These are phyloP conservation scores for Heliosperma pusillum DNA, from an alignment of 148 eudicot species.

Conservation along the genomic window DNA sequence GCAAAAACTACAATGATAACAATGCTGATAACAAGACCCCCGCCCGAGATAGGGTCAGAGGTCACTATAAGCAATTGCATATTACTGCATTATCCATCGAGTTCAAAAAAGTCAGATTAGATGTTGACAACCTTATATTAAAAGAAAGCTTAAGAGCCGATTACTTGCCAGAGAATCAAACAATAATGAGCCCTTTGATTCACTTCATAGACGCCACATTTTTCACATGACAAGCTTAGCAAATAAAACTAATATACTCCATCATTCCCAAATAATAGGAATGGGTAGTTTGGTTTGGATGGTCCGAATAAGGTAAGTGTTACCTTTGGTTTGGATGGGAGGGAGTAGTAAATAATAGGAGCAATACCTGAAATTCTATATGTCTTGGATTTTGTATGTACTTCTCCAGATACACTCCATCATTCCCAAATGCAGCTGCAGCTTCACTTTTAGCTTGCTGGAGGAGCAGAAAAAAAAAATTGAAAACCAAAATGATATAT, in stretches of 20 bases:
- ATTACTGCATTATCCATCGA: neutral
- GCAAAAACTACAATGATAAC: neutral
- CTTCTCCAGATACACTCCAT: slow-evolving; percentile 96
- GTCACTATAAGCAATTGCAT: neutral
- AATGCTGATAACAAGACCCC: neutral
- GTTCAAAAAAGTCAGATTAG: neutral
- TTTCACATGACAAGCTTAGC: neutral
- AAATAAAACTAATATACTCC: neutral
- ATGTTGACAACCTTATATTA: neutral
- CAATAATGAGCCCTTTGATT: neutral
- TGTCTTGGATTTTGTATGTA: slow-evolving; percentile 90
- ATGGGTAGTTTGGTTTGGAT: too few species aligned
- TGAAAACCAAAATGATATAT: neutral
- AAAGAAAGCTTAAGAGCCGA: neutral
- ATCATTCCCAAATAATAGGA: too few species aligned
- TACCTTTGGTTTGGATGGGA: too few species aligned
- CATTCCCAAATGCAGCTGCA: slow-evolving; percentile 99
- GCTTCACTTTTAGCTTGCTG: slow-evolving; percentile 99
- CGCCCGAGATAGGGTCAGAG: neutral
- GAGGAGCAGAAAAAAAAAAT: neutral
- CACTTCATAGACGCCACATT: slow-evolving; percentile 1
- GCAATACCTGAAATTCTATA: slow-evolving; percentile 92
- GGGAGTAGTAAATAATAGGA: neutral
- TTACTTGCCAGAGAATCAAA: neutral
- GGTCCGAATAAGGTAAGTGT: too few species aligned